These are phyloP conservation scores for Noccaea bulbosa DNA, from an alignment of 345 rosid genomes.

Conservation along the genomic window DNA sequence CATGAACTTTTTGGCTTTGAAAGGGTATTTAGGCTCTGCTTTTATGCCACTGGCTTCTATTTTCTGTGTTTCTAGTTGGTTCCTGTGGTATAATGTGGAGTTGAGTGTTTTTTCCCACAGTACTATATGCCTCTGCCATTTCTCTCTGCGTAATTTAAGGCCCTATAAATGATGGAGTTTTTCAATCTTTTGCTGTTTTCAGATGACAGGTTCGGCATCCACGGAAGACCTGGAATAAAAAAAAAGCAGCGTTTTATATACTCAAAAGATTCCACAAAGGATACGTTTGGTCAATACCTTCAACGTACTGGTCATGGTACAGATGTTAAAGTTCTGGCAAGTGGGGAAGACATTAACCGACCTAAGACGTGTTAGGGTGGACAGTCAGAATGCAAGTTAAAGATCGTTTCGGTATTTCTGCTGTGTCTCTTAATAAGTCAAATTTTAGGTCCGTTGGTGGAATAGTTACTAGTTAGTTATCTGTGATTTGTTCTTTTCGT, in stretches of 20 bases:
- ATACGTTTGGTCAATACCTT: conserved; percentile 77
- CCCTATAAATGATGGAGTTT: neutral
- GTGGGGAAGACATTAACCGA: conserved; percentile 94
- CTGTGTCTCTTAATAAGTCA: conserved; percentile 24
- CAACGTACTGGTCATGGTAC: conserved; percentile 87
- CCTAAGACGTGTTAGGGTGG: conserved; percentile 95
- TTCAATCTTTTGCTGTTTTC: conserved; percentile 26
- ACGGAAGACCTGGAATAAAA: conserved; percentile 60
- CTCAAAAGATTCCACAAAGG: conserved; percentile 87
- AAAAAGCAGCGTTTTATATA: conserved; percentile 86
- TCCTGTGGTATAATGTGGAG: neutral
- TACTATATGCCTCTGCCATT: too few species aligned
- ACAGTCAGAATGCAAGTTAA: conserved; percentile 67
- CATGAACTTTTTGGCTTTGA: conserved; percentile 13
- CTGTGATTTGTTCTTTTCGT: too few species aligned
- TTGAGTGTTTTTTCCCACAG: too few species aligned
- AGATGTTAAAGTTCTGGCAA: conserved; percentile 82
- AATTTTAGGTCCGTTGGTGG: conserved; percentile 42
- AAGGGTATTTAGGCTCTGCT: neutral
- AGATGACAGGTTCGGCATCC: conserved; percentile 64
- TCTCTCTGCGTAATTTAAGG: neutral
- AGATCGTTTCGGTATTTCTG: conserved; percentile 20
- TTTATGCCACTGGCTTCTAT: neutral
- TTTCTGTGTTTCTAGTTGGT: neutral
- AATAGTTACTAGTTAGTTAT: conserved; percentile 21